Evolutionary conservation across 116 monocot genomes (phyloP).

Genomic region (Phalaenopsis hybrid): DNA sequence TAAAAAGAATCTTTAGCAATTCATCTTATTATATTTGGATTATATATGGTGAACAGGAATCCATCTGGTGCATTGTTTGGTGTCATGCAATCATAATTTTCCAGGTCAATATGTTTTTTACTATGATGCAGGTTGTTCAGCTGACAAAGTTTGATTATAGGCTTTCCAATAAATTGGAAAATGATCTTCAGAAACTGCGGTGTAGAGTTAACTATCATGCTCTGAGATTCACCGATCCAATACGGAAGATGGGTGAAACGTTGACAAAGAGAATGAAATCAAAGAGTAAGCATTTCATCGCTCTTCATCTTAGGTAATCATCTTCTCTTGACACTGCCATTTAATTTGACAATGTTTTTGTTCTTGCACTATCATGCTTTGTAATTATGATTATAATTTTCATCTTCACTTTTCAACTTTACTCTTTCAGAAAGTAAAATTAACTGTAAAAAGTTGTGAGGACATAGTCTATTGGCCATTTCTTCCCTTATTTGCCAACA

Average conservation of each 20-base stretch:
- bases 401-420: too few relatives aligned
- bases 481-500: too few relatives aligned
- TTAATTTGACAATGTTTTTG: background rate
- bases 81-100: background rate
- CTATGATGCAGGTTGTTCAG: conserved; percentile 42
- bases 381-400: background rate
- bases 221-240: conserved; percentile 31
- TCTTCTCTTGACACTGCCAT: background rate
- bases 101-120: background rate
- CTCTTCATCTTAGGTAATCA: conserved; percentile 40
- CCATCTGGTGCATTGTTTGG: background rate
- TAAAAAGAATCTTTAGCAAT: background rate
- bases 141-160: conserved; percentile 64
- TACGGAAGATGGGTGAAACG: conserved; percentile 26
- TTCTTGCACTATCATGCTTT: background rate
- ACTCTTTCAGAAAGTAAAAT: background rate
- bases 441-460: background rate
- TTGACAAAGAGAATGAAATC: conserved; percentile 31
- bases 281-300: conserved; percentile 26
- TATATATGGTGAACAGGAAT: background rate
- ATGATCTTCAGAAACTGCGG: conserved; percentile 24
- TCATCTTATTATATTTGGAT: background rate
- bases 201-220: conserved; percentile 39
- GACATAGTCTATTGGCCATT: background rate
- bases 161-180: conserved; percentile 58